Conservation (phyloP, 2,329 filamentous ascomycete genomes). For the Ceratocystis diversiconidia region DNA sequence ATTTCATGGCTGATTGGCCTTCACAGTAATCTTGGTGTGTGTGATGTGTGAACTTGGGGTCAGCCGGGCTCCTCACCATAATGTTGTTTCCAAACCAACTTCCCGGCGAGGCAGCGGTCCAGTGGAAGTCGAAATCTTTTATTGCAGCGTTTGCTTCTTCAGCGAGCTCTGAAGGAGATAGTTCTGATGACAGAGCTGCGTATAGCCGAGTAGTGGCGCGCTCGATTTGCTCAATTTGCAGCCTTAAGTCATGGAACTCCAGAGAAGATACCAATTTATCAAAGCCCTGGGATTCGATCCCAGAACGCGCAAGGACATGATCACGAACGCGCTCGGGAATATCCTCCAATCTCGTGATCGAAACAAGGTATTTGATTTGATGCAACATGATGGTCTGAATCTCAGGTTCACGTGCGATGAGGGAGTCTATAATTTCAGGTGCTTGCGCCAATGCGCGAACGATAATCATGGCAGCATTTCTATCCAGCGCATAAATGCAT, state of each 20-base stretch:
- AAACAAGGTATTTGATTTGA: constrained; percentile 19
- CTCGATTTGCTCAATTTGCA: constrained; percentile 12
- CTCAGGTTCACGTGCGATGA: constrained; percentile 11
- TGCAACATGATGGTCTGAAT: constrained; percentile 17
- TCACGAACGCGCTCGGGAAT: neutral
- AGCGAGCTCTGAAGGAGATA: neutral
- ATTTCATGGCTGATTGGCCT: constrained; percentile 5
- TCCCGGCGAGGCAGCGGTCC: constrained; percentile 17
- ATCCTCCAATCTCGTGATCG: constrained; percentile 10
- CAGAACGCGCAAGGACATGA: constrained; percentile 1
- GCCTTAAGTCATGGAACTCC: constrained; percentile 4
- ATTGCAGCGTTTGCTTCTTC: constrained; percentile 11
- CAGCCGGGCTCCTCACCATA: neutral
- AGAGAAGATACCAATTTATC: constrained; percentile 2
- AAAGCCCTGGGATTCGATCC: constrained; percentile 11
- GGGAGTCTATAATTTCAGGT: constrained; percentile 6
- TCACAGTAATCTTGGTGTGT: constrained; percentile 16
- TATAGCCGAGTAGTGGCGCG: constrained; percentile 1
- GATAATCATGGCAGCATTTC: constrained; percentile 13
- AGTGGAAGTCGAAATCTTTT: constrained; percentile 16
- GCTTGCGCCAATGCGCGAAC: constrained; percentile 13
- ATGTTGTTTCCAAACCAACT: constrained; percentile 15
- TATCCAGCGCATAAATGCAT: constrained; percentile 30
- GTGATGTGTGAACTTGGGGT: constrained; percentile 2
- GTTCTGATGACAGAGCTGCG: neutral